A percentile compares a stretch with the other conserved stretches of the same genome.
Conservation (phyloP, 345 rosid species). For the Cardamine chenopodiifolia region DNA sequence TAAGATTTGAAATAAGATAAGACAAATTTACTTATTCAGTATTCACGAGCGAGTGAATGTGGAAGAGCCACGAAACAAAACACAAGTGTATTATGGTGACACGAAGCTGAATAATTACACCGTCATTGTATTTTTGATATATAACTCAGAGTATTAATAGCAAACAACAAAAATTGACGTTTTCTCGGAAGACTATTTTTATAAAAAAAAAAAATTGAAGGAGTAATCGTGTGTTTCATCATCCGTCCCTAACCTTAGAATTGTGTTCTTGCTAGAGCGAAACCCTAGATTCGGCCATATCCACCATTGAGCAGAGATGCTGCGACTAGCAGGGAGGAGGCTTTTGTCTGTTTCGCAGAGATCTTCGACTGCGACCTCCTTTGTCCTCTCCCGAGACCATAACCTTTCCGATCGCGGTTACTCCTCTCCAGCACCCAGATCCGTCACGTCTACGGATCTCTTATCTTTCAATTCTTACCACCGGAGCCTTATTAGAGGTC, state of each 20-base stretch:
- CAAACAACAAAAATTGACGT: slow-evolving; percentile 18
- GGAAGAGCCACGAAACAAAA: slow-evolving; percentile 12
- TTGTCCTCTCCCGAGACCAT: slow-evolving; percentile 43
- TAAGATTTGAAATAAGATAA: not conserved
- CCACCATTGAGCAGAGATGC: slow-evolving; percentile 49
- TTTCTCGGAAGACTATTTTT: slow-evolving; percentile 23
- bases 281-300: slow-evolving; percentile 36
- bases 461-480: slow-evolving; percentile 39
- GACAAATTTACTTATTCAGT: not conserved
- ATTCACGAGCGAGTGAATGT: not conserved
- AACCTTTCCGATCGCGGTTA: slow-evolving; percentile 35
- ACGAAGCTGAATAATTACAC: slow-evolving; percentile 1
- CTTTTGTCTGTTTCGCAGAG: slow-evolving; percentile 56
- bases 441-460: slow-evolving; percentile 39
- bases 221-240: not conserved
- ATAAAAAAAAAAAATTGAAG: not conserved
- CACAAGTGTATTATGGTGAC: slow-evolving; percentile 14
- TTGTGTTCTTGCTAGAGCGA: slow-evolving; percentile 21
- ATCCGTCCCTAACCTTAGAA: slow-evolving; percentile 21
- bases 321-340: slow-evolving; percentile 78
- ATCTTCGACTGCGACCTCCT: slow-evolving; percentile 48
- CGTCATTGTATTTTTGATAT: not conserved
- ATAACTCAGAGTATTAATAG: not conserved
- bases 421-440: slow-evolving; percentile 42
- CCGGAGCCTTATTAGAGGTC: slow-evolving; percentile 59